Base-by-base conservation (phyloP, 495 filamentous ascomycete genomes). In the Thermochaetoides thermophila region DNA sequence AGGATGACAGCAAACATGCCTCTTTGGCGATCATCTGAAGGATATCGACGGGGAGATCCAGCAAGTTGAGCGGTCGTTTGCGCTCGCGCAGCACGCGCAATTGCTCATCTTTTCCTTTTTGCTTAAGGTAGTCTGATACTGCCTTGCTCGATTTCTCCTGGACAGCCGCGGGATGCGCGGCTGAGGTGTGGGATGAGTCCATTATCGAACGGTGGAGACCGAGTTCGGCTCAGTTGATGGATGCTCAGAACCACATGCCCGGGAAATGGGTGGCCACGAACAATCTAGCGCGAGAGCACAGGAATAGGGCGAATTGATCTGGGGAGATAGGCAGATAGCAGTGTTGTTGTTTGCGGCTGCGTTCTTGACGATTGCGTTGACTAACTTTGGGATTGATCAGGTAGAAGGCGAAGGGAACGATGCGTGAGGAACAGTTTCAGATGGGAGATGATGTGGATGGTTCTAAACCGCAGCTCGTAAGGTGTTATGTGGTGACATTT, bases 21-120 rank as follows among this genome's bases (percentile, higher is more conserved):
- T 94, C 80, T 58, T 85, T 87, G 33, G 92, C 73, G 35, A 96
- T 87, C 40, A 85, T 69, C 42, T 81, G 81, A 32, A 96, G 53
- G 13, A 94, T 71, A 53, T 96, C 87, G 38, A 91, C 59, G 1
- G 87, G 87, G 8, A 96, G 66, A 42, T 93, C 80, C 6, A 94
- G 63, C 18, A 96, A 63, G 12, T 63, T 61, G 19, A 54, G 38
- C 7, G 45, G 40, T 5, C 43, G 51, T 25, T 58, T 63, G 18
- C 50, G 47, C 8, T 48, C 45, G n/a, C 16, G 29, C 31, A 55
- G 46, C 31, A 48, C 44, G 34, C 54, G 44, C 58, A 53, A 52
- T 53, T 64, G 49, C 24, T 46, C 52, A 32, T 57, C 55, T 34
- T 58, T 66, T 15, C 46, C 56, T 36, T 59, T 67, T 19, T 50